phyloP scores from a whole-genome alignment of 2,329 filamentous ascomycete genomes.

The Trichoderma sp. region DNA sequence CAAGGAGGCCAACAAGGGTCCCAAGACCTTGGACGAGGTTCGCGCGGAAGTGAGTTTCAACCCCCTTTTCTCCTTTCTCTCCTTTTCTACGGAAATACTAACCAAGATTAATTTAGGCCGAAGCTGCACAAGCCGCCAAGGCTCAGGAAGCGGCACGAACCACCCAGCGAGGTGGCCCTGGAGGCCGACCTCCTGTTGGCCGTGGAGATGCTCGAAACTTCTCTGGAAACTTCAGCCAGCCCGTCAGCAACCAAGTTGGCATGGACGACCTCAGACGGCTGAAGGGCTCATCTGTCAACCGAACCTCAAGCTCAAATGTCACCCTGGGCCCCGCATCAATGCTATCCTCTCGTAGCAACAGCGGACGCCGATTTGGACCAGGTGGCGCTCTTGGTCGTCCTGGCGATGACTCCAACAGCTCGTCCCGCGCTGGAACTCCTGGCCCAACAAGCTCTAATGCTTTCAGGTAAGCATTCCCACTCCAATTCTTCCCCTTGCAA shows the following conservation, averaged over 20 bases:
- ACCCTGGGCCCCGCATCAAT: constrained; percentile 80
- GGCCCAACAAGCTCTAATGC: constrained; percentile 74
- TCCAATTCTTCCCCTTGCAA: neutral
- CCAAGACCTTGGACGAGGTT: constrained; percentile 93
- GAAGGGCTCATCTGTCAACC: constrained; percentile 56
- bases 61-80: neutral
- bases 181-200: constrained; percentile 67
- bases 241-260: constrained; percentile 79
- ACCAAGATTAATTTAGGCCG: constrained; percentile 44
- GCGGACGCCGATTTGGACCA: constrained; percentile 76
- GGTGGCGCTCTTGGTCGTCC: constrained; percentile 69
- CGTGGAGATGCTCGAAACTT: constrained; percentile 87
- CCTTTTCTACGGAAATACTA: constrained; percentile 23
- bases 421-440: constrained; percentile 86
- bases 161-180: constrained; percentile 62
- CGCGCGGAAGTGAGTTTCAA: constrained; percentile 64
- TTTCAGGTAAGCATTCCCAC: constrained; percentile 70
- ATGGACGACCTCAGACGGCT: constrained; percentile 90
- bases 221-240: constrained; percentile 67
- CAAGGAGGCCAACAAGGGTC: constrained; percentile 89
- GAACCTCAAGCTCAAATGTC: constrained; percentile 60
- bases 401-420: constrained; percentile 80
- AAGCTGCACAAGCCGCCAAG: constrained; percentile 75
- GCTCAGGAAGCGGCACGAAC: constrained; percentile 67
- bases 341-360: constrained; percentile 87